Base-by-base conservation (phyloP, 495 filamentous ascomycete species). In the Aspergillus diversus region DNA sequence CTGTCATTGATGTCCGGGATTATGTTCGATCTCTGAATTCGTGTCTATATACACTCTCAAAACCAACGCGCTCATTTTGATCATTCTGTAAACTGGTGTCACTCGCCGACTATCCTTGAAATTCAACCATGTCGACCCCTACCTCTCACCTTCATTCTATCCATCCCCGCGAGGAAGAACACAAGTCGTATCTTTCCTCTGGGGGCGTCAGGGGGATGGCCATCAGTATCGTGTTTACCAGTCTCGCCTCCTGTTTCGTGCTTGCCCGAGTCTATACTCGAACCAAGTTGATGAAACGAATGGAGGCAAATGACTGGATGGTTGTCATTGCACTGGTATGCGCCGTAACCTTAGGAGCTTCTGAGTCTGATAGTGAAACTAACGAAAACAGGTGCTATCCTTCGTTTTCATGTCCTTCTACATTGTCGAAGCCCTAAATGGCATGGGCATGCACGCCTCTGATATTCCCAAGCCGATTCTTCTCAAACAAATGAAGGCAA, bases 271-370 rank as follows among this genome's bases (percentile, higher is more conserved):
- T 81, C 21, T 80, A 75, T 58, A 79, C 77, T 16, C 71, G 78
- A 5, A 62, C 69, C 17, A 68, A 61, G 13, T 59, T 81, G 17
- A 72, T 80, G 63, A 68, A 70, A 21, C 70, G 66, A 21, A 69
- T 81, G 65, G 75, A 81, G 53, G 42, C 68, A 7, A 81, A 78
- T 67, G 78, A 81, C 65, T 81, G 76, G 75, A 77, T 80, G 75
- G 68, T 80, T 6, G 39, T 79, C 3, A 63, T 79, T 33, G 71
- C 78, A 5, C 56, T 80, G 72, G 78, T 81, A 65, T 48, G 71
- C 57, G 42, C 0, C 13, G 17, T 11, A 8, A 27, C 5, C 11
- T 13, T 47, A 16, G 31, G 13, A 32, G n/a, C 0, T 11, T 5
- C 11, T 15, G 32, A 17, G 27, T 33, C 21, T 35, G 32, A 21